Evolutionary conservation across 176 grass and related monocot species (phyloP).

Genomic region (Juncus effusus): DNA sequence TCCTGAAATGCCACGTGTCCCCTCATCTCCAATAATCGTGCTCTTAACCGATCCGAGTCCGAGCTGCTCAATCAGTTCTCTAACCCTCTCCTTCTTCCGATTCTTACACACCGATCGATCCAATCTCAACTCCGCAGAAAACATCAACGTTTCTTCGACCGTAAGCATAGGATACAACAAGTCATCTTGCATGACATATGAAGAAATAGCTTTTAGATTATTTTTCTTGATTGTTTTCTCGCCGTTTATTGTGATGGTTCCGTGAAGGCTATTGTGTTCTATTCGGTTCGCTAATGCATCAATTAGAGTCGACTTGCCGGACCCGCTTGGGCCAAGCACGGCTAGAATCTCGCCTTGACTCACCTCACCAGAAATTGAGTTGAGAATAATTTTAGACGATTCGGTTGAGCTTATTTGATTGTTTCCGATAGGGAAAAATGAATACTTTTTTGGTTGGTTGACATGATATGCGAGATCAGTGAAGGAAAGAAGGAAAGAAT

Average conservation of each 20-base stretch:
- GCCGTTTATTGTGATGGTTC: conserved; percentile 51
- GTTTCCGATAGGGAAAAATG: neutral
- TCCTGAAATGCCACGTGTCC: conserved; percentile 55
- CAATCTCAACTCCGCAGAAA: conserved; percentile 67
- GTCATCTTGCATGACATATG: conserved; percentile 91
- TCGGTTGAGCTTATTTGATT: neutral
- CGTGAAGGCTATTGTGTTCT: conserved; percentile 39
- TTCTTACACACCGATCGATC: conserved; percentile 30
- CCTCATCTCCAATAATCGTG: conserved; percentile 66
- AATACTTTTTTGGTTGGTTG: neutral
- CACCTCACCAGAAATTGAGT: conserved; percentile 56
- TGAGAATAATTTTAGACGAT: conserved; percentile 34
- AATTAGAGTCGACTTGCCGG: conserved; percentile 77
- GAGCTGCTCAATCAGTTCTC: conserved; percentile 70
- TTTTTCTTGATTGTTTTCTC: conserved; percentile 36
- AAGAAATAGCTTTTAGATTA: conserved; percentile 56
- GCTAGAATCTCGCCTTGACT: conserved; percentile 63
- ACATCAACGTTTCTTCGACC: conserved; percentile 75
- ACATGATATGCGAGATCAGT: conserved; percentile 16
- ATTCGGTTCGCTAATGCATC: conserved; percentile 71
- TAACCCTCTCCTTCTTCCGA: conserved; percentile 53
- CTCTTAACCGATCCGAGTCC: conserved; percentile 47
- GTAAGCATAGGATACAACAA: conserved; percentile 83
- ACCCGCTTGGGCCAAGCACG: conserved; percentile 67
- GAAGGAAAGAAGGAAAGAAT: neutral